Conservation (phyloP, 2,329 filamentous ascomycete species). For the Exophiala calicioides region DNA sequence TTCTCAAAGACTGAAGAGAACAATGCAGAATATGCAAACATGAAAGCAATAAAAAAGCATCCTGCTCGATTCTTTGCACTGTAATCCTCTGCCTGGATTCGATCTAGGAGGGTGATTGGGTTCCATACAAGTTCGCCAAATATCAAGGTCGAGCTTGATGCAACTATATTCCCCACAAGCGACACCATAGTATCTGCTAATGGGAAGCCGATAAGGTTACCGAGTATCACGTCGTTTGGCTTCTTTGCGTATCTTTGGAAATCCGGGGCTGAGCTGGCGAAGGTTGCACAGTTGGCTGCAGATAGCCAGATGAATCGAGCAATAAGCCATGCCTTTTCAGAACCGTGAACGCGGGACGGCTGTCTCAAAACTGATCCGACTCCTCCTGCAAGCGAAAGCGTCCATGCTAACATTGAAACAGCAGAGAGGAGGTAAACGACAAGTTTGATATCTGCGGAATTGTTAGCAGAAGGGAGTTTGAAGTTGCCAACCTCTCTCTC, state of each 20-base stretch:
- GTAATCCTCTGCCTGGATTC: constrained; percentile 61
- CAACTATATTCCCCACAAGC: constrained; percentile 80
- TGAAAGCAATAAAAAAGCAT: constrained; percentile 65
- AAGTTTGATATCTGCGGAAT: constrained; percentile 36
- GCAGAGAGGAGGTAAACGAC: constrained; percentile 42
- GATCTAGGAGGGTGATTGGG: constrained; percentile 65
- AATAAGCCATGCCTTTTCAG: constrained; percentile 29
- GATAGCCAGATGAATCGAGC: constrained; percentile 33
- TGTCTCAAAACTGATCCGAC: constrained; percentile 34
- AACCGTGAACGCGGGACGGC: constrained; percentile 36
- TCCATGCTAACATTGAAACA: constrained; percentile 45
- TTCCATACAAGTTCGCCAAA: constrained; percentile 71
- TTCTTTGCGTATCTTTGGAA: constrained; percentile 47
- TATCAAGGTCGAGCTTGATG: constrained; percentile 65
- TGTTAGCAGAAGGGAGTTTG: neutral
- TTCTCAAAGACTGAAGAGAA: constrained; percentile 18
- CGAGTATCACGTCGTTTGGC: constrained; percentile 44
- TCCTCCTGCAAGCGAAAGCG: constrained; percentile 38
- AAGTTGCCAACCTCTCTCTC: neutral
- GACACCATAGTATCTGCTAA: constrained; percentile 74
- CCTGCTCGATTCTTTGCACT: constrained; percentile 69
- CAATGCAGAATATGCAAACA: constrained; percentile 49
- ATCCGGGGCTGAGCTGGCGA: constrained; percentile 30
- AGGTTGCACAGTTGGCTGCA: constrained; percentile 24
- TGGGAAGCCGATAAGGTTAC: constrained; percentile 56